A percentile compares a stretch with the other conserved stretches of the same genome.
These are phyloP conservation scores for Tanacetum coccineum DNA, from an alignment of 129 eudicot species.

Conservation along the genomic window DNA sequence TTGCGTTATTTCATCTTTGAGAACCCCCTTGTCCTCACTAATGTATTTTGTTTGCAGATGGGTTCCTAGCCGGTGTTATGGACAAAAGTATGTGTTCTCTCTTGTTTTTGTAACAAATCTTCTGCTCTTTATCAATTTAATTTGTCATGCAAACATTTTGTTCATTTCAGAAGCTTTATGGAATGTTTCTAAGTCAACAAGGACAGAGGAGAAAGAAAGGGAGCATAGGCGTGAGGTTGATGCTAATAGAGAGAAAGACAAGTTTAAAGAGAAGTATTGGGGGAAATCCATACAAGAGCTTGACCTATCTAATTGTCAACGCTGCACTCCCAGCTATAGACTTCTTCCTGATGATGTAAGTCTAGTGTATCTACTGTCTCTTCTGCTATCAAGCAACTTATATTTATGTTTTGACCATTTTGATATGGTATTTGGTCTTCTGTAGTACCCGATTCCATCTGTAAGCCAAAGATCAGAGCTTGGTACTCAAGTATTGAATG, in stretches of 20 bases:
- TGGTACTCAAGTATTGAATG: conserved; percentile 89
- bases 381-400: conserved; percentile 7
- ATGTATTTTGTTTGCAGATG: conserved; percentile 58
- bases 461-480: conserved; percentile 95
- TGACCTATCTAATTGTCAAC: conserved; percentile 84
- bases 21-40: conserved; percentile 10
- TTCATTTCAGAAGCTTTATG: conserved; percentile 69
- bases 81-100: conserved; percentile 68
- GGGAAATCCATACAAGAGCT: conserved; percentile 95
- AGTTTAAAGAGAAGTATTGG: conserved; percentile 77
- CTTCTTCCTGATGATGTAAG: conserved; percentile 95
- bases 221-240: conserved; percentile 80
- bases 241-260: conserved; percentile 73
- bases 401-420: background rate
- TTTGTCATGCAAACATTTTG: background rate
- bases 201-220: conserved; percentile 76
- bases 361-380: conserved; percentile 5
- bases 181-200: conserved; percentile 62
- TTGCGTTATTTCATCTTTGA: conserved; percentile 4
- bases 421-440: conserved; percentile 14
- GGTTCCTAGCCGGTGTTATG: conserved; percentile 95
- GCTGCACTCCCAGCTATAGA: conserved; percentile 97
- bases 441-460: conserved; percentile 88
- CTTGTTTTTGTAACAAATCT: background rate
- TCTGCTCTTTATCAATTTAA: conserved; percentile 2